phyloP scores from a whole-genome alignment of 2,329 filamentous ascomycete genomes.

The Colletotrichum horii region DNA sequence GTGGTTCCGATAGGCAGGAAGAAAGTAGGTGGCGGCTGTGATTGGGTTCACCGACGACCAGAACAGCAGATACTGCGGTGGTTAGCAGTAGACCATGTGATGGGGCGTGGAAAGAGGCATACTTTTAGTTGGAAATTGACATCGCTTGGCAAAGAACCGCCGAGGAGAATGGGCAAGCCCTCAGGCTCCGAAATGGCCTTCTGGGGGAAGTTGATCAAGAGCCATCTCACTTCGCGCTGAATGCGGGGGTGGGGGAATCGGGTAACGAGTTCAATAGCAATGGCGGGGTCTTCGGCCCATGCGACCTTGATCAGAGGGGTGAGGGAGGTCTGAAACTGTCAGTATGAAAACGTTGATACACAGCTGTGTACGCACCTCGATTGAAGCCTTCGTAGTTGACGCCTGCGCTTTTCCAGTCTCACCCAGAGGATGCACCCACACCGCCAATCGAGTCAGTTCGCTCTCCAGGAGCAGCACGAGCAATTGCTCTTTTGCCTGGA shows the following conservation, averaged over 20 bases:
- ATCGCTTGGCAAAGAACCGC: constrained; percentile 76
- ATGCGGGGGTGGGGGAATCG: constrained; percentile 81
- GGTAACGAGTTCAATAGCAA: constrained; percentile 84
- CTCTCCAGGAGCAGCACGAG: constrained; percentile 81
- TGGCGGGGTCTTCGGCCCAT: constrained; percentile 82
- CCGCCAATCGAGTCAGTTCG: constrained; percentile 80
- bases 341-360: not conserved
- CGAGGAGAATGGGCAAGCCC: constrained; percentile 82
- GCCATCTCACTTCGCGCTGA: constrained; percentile 75
- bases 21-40: constrained; percentile 90
- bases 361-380: constrained; percentile 38
- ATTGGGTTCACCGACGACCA: constrained; percentile 94
- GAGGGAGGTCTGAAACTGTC: constrained; percentile 54
- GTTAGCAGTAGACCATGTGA: constrained; percentile 28
- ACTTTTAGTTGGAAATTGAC: constrained; percentile 86
- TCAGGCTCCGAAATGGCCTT: constrained; percentile 83
- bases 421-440: constrained; percentile 87
- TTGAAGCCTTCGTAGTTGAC: constrained; percentile 19
- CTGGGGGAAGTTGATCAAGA: constrained; percentile 83
- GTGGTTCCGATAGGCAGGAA: constrained; percentile 89
- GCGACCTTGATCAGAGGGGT: constrained; percentile 76
- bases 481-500: constrained; percentile 84
- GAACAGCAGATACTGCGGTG: constrained; percentile 78
- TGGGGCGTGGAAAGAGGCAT: constrained; percentile 23
- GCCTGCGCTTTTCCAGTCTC: constrained; percentile 42